A percentile compares a stretch with the other conserved stretches of the same genome.
Conservation (phyloP, 73 alveolate genomes). For the Symbiodinium pilosum region DNA sequence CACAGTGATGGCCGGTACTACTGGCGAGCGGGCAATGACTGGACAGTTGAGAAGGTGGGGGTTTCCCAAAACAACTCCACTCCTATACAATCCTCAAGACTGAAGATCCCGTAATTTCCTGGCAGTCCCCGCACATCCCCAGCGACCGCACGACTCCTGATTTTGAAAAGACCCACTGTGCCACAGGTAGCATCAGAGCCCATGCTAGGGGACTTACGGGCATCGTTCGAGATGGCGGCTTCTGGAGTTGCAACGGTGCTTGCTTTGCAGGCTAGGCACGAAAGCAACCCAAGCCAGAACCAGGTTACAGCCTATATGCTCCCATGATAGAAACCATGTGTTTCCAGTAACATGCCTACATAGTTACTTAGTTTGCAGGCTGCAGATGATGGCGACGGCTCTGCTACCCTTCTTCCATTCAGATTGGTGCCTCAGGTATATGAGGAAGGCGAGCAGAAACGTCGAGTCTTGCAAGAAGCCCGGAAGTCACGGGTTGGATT, state of each 20-base stretch:
- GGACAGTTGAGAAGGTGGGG: background rate
- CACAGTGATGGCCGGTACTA: background rate
- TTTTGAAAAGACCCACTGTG: too few species aligned
- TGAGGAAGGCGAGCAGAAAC: background rate
- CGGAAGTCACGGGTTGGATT: constrained; percentile 5
- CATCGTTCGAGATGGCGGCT: background rate
- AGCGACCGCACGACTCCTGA: too few species aligned
- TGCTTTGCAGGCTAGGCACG: background rate
- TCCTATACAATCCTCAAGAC: too few species aligned
- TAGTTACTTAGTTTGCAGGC: too few species aligned
- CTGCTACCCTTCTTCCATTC: constrained; percentile 1
- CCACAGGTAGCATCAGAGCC: constrained; percentile 11
- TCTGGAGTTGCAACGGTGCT: background rate
- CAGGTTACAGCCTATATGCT: too few species aligned
- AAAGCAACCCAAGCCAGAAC: too few species aligned
- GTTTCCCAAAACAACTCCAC: too few species aligned
- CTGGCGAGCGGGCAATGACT: background rate
- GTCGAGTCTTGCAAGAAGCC: background rate
- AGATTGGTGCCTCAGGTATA: background rate
- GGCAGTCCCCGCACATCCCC: too few species aligned
- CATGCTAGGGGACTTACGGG: background rate
- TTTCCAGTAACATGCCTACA: too few species aligned
- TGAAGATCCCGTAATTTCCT: too few species aligned
- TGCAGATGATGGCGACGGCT: background rate
- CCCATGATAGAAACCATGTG: too few species aligned